Base-by-base conservation (phyloP, 1,284 basidiomycete species). In the Violaceomyces palustris region DNA sequence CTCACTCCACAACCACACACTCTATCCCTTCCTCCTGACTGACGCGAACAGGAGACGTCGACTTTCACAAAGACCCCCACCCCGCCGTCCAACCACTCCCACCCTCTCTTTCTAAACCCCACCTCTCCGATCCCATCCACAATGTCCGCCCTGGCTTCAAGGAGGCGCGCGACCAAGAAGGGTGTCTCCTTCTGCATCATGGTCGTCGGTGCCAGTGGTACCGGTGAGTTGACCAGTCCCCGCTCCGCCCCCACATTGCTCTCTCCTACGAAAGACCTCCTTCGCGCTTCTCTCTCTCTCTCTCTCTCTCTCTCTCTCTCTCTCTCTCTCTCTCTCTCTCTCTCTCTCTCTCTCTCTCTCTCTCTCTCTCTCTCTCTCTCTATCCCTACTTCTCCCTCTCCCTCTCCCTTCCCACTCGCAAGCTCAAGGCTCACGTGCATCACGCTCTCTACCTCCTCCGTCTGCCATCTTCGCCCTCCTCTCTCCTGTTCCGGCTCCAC, bases 101-200 rank as follows among this genome's bases (percentile, higher is more conserved):
- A n/a, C n/a, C n/a, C n/a, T n/a, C n/a, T n/a, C n/a, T n/a, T n/a
- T n/a, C n/a, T n/a, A n/a, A n/a, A n/a, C n/a, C n/a, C n/a, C n/a
- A n/a, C n/a, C n/a, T n/a, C n/a, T n/a, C n/a, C n/a, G n/a, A n/a
- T n/a, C n/a, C n/a, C n/a, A n/a, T n/a, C n/a, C n/a, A n/a, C n/a
- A n/a, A n/a, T n/a, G n/a, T n/a, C n/a, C n/a, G n/a, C n/a, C n/a
- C n/a, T 67, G 59, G 56, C 63, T 23, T 56, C 65, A 21, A 63
- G 65, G 42, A 52, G 64, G 30, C 64, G 70, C 39, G 67, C 70
- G 24, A 63, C 64, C 37, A 73, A 73, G 58, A 73, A 73, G 63
- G 70, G 70, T 42, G 69, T 72, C 35, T 70, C 70, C 51, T 72
- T 73, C 65, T 72, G 67, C 45, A 58, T 73, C 33, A 73, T 73